Evolutionary conservation across 1,139 yeast species (phyloP), one percentile per base, ranked within the genome.

Genomic region (Maudiozyma humilis): DNA sequence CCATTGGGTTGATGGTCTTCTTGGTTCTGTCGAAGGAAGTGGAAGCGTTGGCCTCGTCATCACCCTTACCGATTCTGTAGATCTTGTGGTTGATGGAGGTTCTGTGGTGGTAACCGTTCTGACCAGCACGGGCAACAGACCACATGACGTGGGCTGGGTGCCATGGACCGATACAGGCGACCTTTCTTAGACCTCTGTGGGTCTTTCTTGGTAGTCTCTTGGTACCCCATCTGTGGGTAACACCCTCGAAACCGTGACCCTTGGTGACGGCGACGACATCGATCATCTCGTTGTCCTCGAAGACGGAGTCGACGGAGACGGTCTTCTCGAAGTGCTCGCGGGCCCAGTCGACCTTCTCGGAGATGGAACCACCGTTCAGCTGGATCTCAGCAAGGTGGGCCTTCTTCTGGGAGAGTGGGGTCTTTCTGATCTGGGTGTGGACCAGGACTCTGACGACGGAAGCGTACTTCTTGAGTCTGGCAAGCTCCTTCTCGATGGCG

Each of bases 241-340:
- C 97, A 88, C 99, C 99, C 77, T 89, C 98, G 86, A 84, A 87
- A 81, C 99, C 99, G 81, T 91, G 95, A 91, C 99, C 99, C 82
- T 85, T 89, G 82, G 98, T 93, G 70, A 93, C 96, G 68, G 96
- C 99, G 69, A 89, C 82, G 66, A 87, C 96, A 68, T 91, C 99
- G 67, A 91, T 82, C 85, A 86, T 83, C 80, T 91, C 98, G 76
- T 88, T 84, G 78, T 91, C 95, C 79, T 91, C 98, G 71, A 91
- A 83, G 66, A 91, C 98, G 62, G 94, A 74, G 75, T 83, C 86
- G 66, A 91, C 95, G 56, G 93, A 75, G 64, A 91, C 94, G 68
- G 96, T 89, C 85, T 93, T 91, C 82, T 91, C 99, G 64, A 91
- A 93, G 82, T 91, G 96, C 76, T 87, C 95, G 75, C 78, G 82